A percentile compares a stretch with the other conserved stretches of the same genome.
phyloP scores from a whole-genome alignment of 2,329 filamentous ascomycete genomes.

The Drechslerella stenobrocha region DNA sequence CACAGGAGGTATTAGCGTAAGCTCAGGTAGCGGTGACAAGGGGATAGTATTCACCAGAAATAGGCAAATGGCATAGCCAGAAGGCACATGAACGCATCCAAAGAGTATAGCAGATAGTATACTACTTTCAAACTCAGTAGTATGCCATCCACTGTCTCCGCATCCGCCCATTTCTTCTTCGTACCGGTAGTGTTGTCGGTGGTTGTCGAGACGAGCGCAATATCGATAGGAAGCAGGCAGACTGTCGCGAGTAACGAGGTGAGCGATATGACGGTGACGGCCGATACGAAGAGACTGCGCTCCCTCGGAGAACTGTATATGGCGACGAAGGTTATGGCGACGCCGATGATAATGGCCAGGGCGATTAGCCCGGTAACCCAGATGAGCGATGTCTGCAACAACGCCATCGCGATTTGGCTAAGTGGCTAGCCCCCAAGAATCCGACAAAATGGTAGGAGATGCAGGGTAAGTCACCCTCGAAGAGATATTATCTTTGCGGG shows the following conservation, averaged over 20 bases:
- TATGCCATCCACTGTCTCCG: conserved; percentile 75
- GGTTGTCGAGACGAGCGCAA: conserved; percentile 90
- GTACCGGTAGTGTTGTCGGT: conserved; percentile 72
- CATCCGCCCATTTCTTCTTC: conserved; percentile 94
- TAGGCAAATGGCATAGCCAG: conserved; percentile 92
- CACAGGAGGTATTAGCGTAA: neutral
- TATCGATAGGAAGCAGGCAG: conserved; percentile 88
- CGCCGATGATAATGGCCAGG: conserved; percentile 72
- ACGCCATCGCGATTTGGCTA: conserved; percentile 60
- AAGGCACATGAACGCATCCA: conserved; percentile 87
- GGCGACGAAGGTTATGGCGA: conserved; percentile 73
- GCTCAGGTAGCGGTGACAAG: neutral
- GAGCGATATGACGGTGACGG: conserved; percentile 82
- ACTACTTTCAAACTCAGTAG: conserved; percentile 79
- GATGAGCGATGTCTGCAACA: conserved; percentile 86
- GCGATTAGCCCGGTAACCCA: conserved; percentile 92
- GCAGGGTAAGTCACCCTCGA: neutral
- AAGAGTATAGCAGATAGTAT: conserved; percentile 89
- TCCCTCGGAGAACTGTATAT: conserved; percentile 89
- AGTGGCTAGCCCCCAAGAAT: conserved; percentile 20
- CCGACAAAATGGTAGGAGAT: neutral
- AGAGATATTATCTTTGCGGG: neutral
- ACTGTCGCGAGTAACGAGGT: conserved; percentile 88
- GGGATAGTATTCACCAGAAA: conserved; percentile 66
- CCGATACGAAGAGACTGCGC: conserved; percentile 76